These are phyloP conservation scores for Austroboletus niveus DNA, from an alignment of 1,284 basidiomycete genomes.

Conservation along the genomic window DNA sequence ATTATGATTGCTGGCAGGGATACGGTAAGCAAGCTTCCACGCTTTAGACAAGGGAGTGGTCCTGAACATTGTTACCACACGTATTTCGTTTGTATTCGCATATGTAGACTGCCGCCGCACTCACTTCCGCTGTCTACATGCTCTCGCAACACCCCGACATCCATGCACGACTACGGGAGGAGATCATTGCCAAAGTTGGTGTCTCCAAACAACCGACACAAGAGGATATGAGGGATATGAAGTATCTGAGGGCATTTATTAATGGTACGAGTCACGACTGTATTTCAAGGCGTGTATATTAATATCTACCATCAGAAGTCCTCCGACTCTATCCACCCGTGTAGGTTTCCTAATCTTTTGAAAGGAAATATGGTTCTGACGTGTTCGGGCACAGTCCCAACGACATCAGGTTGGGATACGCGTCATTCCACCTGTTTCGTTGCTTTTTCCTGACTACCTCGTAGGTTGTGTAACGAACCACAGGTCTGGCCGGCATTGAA, in stretches of 20 bases:
- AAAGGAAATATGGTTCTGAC: background rate
- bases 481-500: constrained; percentile 20
- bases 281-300: background rate
- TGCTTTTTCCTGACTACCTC: constrained; percentile 3
- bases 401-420: constrained; percentile 39
- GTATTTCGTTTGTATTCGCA: constrained; percentile 1
- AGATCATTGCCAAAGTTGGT: constrained; percentile 49
- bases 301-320: constrained; percentile 40
- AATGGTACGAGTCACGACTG: constrained; percentile 41
- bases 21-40: constrained; percentile 30
- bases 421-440: background rate
- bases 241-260: constrained; percentile 57
- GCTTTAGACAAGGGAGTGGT: background rate
- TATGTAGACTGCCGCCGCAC: constrained; percentile 44
- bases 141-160: constrained; percentile 51
- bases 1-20: constrained; percentile 42
- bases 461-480: constrained; percentile 30
- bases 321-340: constrained; percentile 60
- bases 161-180: constrained; percentile 45
- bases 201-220: constrained; percentile 43
- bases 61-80: background rate
- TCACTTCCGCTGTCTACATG: constrained; percentile 56
- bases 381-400: constrained; percentile 40
- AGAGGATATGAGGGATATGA: constrained; percentile 54
- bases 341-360: constrained; percentile 31